Evolutionary conservation across 1,139 yeast genomes (phyloP).

Genomic region (Pichia sp.): DNA sequence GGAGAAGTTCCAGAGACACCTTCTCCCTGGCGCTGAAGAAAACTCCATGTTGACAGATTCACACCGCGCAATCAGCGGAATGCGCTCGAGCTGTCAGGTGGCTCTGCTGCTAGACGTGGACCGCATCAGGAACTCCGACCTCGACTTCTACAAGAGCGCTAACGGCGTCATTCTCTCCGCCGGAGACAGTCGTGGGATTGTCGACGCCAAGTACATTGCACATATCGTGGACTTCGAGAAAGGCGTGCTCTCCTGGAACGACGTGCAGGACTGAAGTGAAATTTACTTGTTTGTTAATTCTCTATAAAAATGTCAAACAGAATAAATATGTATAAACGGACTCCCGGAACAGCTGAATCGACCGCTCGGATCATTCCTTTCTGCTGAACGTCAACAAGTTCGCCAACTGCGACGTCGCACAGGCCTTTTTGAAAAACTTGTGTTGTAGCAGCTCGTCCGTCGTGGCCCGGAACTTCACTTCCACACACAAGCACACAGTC

Average conservation of each 20-base stretch:
- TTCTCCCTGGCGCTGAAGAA: background rate
- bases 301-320: background rate
- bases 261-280: background rate
- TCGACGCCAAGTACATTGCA: slow-evolving; percentile 44
- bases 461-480: slow-evolving; percentile 85
- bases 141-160: slow-evolving; percentile 57
- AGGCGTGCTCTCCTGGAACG: slow-evolving; percentile 1
- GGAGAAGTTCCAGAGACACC: slow-evolving; percentile 9
- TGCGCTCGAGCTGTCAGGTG: slow-evolving; percentile 56
- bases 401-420: slow-evolving; percentile 63
- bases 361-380: slow-evolving; percentile 4
- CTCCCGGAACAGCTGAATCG: too few relatives aligned
- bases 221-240: slow-evolving; percentile 22
- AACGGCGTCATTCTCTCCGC: slow-evolving; percentile 72
- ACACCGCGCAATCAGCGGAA: slow-evolving; percentile 51
- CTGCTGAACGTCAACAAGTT: slow-evolving; percentile 39
- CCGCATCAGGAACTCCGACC: slow-evolving; percentile 41
- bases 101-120: slow-evolving; percentile 58
- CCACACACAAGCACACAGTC: slow-evolving; percentile 91
- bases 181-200: slow-evolving; percentile 54
- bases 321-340: background rate
- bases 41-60: too few relatives aligned
- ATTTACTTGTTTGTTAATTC: background rate
- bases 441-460: slow-evolving; percentile 84
- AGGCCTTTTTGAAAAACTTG: slow-evolving; percentile 70